Conservation (phyloP, 371 early-diverging fungal species). For the Rhizomucor pusillus region DNA sequence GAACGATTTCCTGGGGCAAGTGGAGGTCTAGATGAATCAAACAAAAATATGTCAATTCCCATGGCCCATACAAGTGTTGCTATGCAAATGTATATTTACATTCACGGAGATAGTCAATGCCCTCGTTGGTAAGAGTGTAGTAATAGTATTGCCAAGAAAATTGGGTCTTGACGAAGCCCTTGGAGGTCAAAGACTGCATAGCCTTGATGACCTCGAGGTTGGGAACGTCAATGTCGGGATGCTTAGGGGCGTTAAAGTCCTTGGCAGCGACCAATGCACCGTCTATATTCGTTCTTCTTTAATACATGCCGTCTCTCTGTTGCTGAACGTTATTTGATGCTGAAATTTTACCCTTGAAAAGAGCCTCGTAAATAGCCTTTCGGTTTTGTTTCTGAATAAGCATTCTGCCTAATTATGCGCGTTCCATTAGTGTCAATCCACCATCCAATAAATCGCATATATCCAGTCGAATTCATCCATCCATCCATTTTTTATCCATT, state of each 20-base stretch:
- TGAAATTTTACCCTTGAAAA: conserved; percentile 71
- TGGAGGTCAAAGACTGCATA: conserved; percentile 95
- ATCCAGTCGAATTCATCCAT: conserved; percentile 10
- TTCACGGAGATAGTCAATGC: conserved; percentile 97
- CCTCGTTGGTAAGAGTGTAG: conserved; percentile 97
- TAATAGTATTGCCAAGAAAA: conserved; percentile 99
- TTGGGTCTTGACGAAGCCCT: conserved; percentile 92
- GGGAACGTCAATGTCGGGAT: conserved; percentile 93
- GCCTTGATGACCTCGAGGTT: conserved; percentile 99
- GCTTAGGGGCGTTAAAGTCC: conserved; percentile 96
- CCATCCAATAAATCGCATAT: no score
- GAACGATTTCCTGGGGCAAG: conserved; percentile 96
- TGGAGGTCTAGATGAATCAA: conserved; percentile 65
- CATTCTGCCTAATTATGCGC: conserved; percentile 55
- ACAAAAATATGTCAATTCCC: no score
- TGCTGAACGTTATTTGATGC: no score
- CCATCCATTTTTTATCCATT: background rate
- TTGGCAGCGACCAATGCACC: conserved; percentile 98
- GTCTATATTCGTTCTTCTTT: conserved; percentile 59
- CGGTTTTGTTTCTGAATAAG: conserved; percentile 95
- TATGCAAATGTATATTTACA: conserved; percentile 33
- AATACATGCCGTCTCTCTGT: no score
- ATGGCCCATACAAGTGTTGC: no score
- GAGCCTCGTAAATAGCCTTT: conserved; percentile 91
- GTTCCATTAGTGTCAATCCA: no score